Evolutionary conservation across 1,139 yeast species (phyloP), one percentile per base, ranked within the genome.

Genomic region (Pichiaceae sp.): DNA sequence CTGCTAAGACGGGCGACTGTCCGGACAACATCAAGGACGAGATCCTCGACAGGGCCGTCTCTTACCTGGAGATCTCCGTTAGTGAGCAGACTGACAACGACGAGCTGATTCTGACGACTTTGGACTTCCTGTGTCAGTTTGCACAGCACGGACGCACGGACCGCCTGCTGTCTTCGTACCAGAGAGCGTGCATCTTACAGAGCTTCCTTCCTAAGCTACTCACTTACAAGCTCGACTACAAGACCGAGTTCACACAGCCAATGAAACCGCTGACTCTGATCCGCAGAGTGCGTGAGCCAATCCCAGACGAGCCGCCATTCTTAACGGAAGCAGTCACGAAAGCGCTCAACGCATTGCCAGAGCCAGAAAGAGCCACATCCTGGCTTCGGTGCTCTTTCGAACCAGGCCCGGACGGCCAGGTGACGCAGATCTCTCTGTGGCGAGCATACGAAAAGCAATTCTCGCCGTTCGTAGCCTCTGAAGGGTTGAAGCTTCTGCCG

Each of bases 381-480:
- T 91, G 98, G 98, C 79, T 91, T 64, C 75, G 96, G 49, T 81
- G 95, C 47, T 83, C 94, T 46, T 93, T 86, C 60, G 91, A 80
- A 49, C 86, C 94, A 12, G 73, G 70, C 27, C 60, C 68, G 3
- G 73, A 71, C 5, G 87, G 94, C 4, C 96, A 87, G 56, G 96
- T 89, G 8, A 89, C 97, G 0, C 99, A 91, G 60, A 87, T 91
- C 24, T 83, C 95, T 12, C 70, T 91, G 35, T 91, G 99, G 99
- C 86, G 89, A 57, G 79, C 95, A 0, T 91, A 91, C 59, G 98
- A 91, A 56, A 67, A 78, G 20, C 94, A 83, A 55, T 91, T 91
- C 52, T 68, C 68, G 40, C 64, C 64, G 37, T 60, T 62, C 36
- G 32, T 44, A 8, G 61, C 70, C 66, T 52, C 58, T 15, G 26